Conservation (phyloP, 108 stramenopile species). For the Nitzschia sp. region DNA sequence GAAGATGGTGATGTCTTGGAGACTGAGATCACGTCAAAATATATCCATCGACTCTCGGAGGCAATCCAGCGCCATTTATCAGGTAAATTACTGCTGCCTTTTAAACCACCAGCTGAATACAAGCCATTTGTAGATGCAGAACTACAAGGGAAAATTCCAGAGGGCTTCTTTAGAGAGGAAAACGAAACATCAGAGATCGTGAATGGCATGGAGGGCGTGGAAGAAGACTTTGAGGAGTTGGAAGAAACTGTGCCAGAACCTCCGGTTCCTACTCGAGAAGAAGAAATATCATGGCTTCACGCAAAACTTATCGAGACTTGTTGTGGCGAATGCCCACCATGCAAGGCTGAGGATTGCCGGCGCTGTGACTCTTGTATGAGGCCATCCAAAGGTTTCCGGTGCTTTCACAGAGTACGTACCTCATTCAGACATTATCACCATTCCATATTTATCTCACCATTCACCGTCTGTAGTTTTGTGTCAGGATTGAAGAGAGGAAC, state of each 20-base stretch:
- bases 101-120: background rate
- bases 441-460: background rate
- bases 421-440: background rate
- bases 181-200: background rate
- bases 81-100: background rate
- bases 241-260: background rate
- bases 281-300: background rate
- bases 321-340: slow-evolving; percentile 1
- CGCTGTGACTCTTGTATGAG: background rate
- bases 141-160: background rate
- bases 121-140: background rate
- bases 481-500: background rate
- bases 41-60: background rate
- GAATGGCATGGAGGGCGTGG: background rate
- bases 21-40: background rate
- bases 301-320: background rate
- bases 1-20: background rate
- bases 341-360: background rate
- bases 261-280: background rate
- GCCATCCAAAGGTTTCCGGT: background rate
- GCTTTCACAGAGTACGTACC: slow-evolving; percentile 4
- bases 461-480: background rate
- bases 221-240: background rate
- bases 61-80: background rate
- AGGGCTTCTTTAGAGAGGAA: background rate